Evolutionary conservation across 2,329 filamentous ascomycete genomes (phyloP).

Genomic region (Cercospora sp.): DNA sequence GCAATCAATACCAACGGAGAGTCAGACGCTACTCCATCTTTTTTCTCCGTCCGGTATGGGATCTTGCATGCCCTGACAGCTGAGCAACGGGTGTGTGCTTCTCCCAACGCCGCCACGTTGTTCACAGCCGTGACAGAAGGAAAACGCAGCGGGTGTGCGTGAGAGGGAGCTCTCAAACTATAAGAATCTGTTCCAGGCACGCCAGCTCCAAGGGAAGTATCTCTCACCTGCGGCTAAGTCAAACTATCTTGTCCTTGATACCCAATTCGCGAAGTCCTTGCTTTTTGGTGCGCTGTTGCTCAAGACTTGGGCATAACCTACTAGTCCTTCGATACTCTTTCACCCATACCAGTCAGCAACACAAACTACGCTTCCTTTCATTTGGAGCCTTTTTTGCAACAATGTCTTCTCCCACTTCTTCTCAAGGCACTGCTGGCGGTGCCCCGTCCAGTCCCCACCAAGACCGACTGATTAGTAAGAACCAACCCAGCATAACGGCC

Average conservation of each 20-base stretch:
- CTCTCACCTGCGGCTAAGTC: constrained; percentile 35
- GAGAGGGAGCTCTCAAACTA: constrained; percentile 17
- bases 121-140: constrained; percentile 22
- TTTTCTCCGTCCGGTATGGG: constrained; percentile 18
- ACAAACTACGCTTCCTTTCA: constrained; percentile 1
- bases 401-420: constrained; percentile 28
- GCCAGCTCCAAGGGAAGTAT: constrained; percentile 27
- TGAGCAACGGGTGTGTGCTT: constrained; percentile 27
- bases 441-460: constrained; percentile 34
- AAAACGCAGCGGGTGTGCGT: constrained; percentile 21
- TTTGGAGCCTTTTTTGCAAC: constrained; percentile 7
- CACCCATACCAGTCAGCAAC: constrained; percentile 18
- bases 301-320: constrained; percentile 21
- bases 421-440: constrained; percentile 22
- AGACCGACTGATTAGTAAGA: constrained; percentile 39
- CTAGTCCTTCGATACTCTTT: constrained; percentile 24
- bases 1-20: constrained; percentile 22
- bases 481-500: background rate
- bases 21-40: constrained; percentile 13
- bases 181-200: constrained; percentile 26
- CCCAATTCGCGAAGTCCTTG: constrained; percentile 31
- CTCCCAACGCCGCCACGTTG: constrained; percentile 28
- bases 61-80: constrained; percentile 21
- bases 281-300: constrained; percentile 30
- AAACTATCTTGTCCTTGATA: constrained; percentile 32